Percentiles rank a stretch among this genome's conserved stretches.
Evolutionary conservation across 202 grass and related monocot species (phyloP).

Genomic region (Setaria italica): DNA sequence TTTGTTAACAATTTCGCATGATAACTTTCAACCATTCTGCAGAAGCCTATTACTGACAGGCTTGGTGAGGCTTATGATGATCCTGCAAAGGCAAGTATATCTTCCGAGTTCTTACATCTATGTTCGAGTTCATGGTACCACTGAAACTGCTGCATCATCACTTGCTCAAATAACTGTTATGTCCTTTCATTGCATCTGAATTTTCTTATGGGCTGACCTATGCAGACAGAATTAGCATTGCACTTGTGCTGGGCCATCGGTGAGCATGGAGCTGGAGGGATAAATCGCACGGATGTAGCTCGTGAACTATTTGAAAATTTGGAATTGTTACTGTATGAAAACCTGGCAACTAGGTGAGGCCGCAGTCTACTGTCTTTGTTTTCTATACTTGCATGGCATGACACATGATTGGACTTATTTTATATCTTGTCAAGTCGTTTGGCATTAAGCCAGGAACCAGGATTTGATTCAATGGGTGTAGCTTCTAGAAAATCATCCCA

Average conservation of each 20-base stretch:
- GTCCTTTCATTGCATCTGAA: slow-evolving; percentile 8
- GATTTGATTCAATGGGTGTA: slow-evolving; percentile 66
- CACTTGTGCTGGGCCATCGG: slow-evolving; percentile 97
- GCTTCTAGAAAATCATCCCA: slow-evolving; percentile 78
- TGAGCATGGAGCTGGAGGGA: slow-evolving; percentile 87
- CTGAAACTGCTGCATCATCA: neutral
- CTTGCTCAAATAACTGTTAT: slow-evolving; percentile 3
- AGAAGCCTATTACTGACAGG: slow-evolving; percentile 96
- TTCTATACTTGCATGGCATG: slow-evolving; percentile 17
- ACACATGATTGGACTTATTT: slow-evolving; percentile 36
- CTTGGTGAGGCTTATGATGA: slow-evolving; percentile 81
- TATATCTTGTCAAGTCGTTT: slow-evolving; percentile 70
- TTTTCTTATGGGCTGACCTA: slow-evolving; percentile 22
- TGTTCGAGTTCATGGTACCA: slow-evolving; percentile 20
- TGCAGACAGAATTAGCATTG: slow-evolving; percentile 88
- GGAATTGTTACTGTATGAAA: slow-evolving; percentile 92
- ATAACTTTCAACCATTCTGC: slow-evolving; percentile 48
- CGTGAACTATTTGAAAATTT: slow-evolving; percentile 92
- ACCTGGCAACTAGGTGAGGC: slow-evolving; percentile 84
- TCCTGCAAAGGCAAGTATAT: slow-evolving; percentile 77
- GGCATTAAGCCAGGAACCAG: slow-evolving; percentile 73
- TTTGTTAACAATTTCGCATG: slow-evolving; percentile 35
- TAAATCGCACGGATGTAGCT: slow-evolving; percentile 81
- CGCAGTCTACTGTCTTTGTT: slow-evolving; percentile 13
- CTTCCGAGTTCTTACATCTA: slow-evolving; percentile 26